These are phyloP conservation scores for Mycena indigotica DNA, from an alignment of 768 basidiomycete genomes.

Conservation along the genomic window DNA sequence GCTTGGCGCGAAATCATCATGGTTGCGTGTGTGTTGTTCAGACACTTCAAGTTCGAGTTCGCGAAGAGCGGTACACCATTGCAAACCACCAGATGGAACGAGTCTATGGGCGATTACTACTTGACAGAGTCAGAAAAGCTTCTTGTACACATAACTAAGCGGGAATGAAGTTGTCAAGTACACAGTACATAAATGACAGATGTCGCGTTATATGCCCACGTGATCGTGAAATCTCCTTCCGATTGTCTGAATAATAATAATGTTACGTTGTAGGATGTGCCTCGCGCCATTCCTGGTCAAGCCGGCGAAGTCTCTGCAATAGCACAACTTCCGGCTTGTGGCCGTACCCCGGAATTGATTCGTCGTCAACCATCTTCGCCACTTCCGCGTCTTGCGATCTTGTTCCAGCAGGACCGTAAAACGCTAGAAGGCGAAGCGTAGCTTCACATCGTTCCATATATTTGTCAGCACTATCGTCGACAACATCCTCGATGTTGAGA, in stretches of 20 bases:
- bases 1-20: not conserved
- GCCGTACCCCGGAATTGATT: constrained; percentile 39
- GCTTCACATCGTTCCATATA: constrained; percentile 54
- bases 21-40: not conserved
- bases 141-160: not conserved
- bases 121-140: not conserved
- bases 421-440: constrained; percentile 48
- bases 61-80: not conserved
- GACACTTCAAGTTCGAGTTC: not conserved
- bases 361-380: constrained; percentile 52
- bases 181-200: too few species aligned
- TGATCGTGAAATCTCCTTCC: too few species aligned
- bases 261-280: not conserved
- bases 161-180: too few species aligned
- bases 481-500: constrained; percentile 41
- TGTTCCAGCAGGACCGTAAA: constrained; percentile 60
- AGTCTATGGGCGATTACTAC: not conserved
- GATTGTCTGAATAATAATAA: too few species aligned
- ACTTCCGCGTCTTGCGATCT: constrained; percentile 53
- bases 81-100: not conserved
- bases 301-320: constrained; percentile 47
- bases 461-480: constrained; percentile 23
- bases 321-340: constrained; percentile 53
- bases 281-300: constrained; percentile 46
- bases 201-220: too few species aligned